Conservation (phyloP, 2,329 filamentous ascomycete species). For the Paracoccidioides brasiliensis region DNA sequence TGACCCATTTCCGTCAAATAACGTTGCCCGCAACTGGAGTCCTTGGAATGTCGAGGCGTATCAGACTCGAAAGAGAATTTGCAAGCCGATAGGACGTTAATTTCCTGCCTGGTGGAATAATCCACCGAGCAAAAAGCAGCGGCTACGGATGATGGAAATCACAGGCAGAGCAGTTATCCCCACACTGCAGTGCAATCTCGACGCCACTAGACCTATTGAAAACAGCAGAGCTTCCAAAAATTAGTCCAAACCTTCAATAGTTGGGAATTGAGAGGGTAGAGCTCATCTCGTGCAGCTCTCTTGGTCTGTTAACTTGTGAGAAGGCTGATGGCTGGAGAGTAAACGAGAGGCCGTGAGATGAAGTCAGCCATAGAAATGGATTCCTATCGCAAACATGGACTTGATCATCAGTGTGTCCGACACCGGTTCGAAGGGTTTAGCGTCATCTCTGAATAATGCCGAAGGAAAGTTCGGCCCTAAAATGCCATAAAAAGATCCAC, state of each 20-base stretch:
- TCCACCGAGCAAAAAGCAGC: neutral
- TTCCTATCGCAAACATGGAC: neutral
- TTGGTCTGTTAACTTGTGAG: neutral
- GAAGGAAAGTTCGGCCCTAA: neutral
- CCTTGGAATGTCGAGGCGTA: no score
- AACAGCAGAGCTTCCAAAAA: neutral
- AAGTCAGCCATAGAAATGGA: neutral
- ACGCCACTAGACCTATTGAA: neutral
- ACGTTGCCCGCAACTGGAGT: neutral
- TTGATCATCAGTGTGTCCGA: no score
- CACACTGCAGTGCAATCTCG: neutral
- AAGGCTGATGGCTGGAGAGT: neutral
- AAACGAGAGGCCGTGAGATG: neutral
- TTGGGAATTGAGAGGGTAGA: neutral
- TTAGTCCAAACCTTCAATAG: neutral
- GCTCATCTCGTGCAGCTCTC: neutral
- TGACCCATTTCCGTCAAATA: neutral
- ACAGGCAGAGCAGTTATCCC: neutral
- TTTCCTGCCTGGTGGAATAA: neutral
- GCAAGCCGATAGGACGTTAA: neutral
- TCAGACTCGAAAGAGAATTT: no score
- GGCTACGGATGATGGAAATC: neutral
- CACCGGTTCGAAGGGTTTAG: no score
- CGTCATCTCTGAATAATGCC: no score
- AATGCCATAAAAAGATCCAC: neutral